Conservation (phyloP, 257 asterid species). For the Solanum medicagineum region DNA sequence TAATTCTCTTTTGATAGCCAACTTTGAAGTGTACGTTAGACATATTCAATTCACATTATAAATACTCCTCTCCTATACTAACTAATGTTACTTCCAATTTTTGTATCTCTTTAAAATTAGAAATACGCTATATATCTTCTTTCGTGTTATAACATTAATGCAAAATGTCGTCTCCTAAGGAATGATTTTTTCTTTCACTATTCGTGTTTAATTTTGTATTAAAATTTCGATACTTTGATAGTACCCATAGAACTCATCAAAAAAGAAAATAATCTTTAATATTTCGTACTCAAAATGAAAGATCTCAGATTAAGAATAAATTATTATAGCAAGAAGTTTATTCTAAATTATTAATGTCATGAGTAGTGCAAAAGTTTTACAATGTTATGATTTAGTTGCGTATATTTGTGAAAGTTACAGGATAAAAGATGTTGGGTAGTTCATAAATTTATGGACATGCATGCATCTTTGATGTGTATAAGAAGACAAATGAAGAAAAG, state of each 20-base stretch:
- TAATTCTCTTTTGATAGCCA: no score
- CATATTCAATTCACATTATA: not conserved
- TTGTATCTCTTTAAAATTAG: not conserved
- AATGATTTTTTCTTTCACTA: not conserved
- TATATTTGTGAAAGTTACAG: not conserved
- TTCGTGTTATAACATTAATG: not conserved
- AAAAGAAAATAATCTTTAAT: not conserved
- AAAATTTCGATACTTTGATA: not conserved
- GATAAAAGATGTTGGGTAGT: not conserved
- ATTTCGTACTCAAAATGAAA: no score
- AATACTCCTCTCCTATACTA: not conserved
- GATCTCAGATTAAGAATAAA: no score
- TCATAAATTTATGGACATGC: not conserved
- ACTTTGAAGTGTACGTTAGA: not conserved
- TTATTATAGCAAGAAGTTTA: no score
- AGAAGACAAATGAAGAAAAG: not conserved
- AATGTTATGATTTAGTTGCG: not conserved
- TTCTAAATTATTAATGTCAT: no score
- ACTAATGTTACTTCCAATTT: not conserved
- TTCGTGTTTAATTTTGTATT: not conserved
- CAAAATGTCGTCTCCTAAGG: not conserved
- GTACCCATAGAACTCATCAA: not conserved
- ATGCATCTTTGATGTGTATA: not conserved
- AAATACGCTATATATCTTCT: not conserved
- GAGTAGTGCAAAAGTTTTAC: no score